Evolutionary conservation across 108 stramenopile genomes (phyloP), one percentile per base, ranked within the genome.

Genomic region (Pseudonitzschia multistriata): DNA sequence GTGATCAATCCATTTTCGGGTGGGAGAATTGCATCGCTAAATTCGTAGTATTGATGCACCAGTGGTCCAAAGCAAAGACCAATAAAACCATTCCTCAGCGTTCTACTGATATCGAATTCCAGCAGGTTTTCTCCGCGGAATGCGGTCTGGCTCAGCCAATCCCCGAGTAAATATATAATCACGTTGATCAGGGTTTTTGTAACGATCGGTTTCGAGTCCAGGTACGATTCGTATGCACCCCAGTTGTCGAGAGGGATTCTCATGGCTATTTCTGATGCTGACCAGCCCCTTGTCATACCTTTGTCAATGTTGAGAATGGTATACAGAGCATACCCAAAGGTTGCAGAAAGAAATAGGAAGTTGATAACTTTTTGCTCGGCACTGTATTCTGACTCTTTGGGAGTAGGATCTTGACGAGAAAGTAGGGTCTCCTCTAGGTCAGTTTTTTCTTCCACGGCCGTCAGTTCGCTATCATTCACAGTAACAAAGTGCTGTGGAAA

Each of bases 141-240:
- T 3, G 89, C 70, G 0, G 94, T 95, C 67, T 93, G 92, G 55
- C 83, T 86, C n/a, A 97, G 78, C 96, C 96, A 97, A 79, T 97
- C 96, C 3, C 96, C 95, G 27, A 97, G 74, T 7, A 96, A 69
- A 72, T 97, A 97, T 13, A 97, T 97, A 52, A 96, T 83, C 21
- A 96, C 92, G 71, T 97, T 97, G 80, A 97, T 97, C 24, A 90
- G 69, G 2, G 96, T 96, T 81, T 97, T 97, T 40, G 95, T 96
- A 21, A 85, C 59, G 22, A 97, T 89, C 0, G 96, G 96, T 56
- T 93, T 89, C 56, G 88, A 81, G 37, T 77, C 80, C 62, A 96
- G 60, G 17, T 83, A 81, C 28, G 83, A 80, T 74, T 93, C 95
- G 70, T 96, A 96, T 42, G 81, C 87, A 8, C 80, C 79, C 94